A percentile compares a stretch with the other conserved stretches of the same genome.
Conservation (phyloP, 495 filamentous ascomycete species). For the Aspergillus ostianus region DNA sequence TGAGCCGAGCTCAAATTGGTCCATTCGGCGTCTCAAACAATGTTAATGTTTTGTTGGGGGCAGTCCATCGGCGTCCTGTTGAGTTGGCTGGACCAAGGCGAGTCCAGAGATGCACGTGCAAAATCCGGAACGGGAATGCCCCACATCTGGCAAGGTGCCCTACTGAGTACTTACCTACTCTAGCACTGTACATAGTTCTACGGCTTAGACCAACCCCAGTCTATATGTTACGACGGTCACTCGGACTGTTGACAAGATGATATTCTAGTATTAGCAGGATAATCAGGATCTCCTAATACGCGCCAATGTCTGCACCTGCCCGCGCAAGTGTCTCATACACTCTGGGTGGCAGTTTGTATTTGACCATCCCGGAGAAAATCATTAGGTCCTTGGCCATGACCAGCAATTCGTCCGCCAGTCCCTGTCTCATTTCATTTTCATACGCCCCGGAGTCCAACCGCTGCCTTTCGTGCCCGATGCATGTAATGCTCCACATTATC, state of each 20-base stretch:
- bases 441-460: slow-evolving; percentile 62
- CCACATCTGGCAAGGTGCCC: too few species aligned
- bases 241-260: too few species aligned
- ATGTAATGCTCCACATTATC: slow-evolving; percentile 87
- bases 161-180: too few species aligned
- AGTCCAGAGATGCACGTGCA: too few species aligned
- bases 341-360: slow-evolving; percentile 74
- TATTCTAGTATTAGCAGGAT: not conserved
- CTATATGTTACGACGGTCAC: too few species aligned
- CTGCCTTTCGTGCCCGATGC: slow-evolving; percentile 73
- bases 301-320: slow-evolving; percentile 68
- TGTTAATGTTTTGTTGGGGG: too few species aligned
- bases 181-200: too few species aligned
- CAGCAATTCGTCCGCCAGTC: slow-evolving; percentile 67
- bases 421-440: slow-evolving; percentile 68
- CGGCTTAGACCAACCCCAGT: too few species aligned
- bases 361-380: slow-evolving; percentile 90
- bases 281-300: slow-evolving; percentile 32
- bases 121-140: too few species aligned
- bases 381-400: slow-evolving; percentile 82
- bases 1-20: slow-evolving; percentile 23
- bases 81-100: too few species aligned
- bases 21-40: slow-evolving; percentile 22
- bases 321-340: slow-evolving; percentile 80
- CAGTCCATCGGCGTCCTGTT: too few species aligned